Base-by-base conservation (phyloP, 441 rosid genomes). In the Lepidium campestre region DNA sequence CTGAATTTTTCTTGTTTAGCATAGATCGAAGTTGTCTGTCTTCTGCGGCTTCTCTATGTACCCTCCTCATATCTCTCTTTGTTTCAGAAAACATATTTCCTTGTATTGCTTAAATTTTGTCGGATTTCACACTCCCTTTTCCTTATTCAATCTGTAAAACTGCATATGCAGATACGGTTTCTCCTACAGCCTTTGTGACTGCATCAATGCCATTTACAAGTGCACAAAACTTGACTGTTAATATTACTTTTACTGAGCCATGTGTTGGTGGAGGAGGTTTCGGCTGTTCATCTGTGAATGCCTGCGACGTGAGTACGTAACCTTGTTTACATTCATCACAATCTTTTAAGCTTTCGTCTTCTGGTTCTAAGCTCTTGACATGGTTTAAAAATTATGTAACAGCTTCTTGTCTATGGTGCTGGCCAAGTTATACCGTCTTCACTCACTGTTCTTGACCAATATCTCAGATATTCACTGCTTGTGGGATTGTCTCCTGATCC, bases 281-380 rank as follows among this genome's bases (percentile, higher is more conserved):
- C 50, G 27, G 78, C 40, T 93, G 99, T 77, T 81, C 92, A 69
- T 87, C 97, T 36, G 82, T 77, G 63, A 82, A 86, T 71, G 73
- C 86, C 62, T 93, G 97, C 81, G 89, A 89, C 69, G 97, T 93
- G 91, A 93, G 99, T 93, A 75, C 74, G 84, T 83, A 81, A 36
- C 77, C 59, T 45, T 65, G 7, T 65, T 65, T 65, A 41, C 54
- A 50, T 65, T 25, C 25, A 58, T 39, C 42, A 25, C 31, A 50
- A 65, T 35, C 10, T 36, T 59, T 13, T 57, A 27, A 45, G 11
- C 13, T 29, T 45, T 61, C 18, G 4, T 23, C 54, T 67, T 67
- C 22, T 53, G 4, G 32, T 53, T 67, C 44, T 18, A 1, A 19
- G 53, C 42, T 27, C 15, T 45, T 63, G 52, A 49, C 57, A 50